These are phyloP conservation scores for Syncephalis fuscata DNA, from an alignment of 371 early-diverging fungal species.

Conservation along the genomic window DNA sequence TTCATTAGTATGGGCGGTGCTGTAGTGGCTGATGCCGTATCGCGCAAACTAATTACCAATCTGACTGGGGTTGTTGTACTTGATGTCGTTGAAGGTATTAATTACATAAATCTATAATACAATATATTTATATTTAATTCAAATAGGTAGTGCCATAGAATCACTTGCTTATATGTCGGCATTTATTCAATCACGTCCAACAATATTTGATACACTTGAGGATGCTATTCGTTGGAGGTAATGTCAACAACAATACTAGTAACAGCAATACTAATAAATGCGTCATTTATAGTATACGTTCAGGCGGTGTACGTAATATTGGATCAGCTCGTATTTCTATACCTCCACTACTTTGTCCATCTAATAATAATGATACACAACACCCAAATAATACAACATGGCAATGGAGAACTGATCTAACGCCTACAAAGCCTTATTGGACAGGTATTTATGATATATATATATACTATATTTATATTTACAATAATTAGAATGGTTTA, in stretches of 20 bases:
- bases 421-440: conserved; percentile 60
- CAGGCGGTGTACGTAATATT: conserved; percentile 38
- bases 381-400: conserved; percentile 5
- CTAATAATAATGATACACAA: conserved; percentile 1
- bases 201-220: conserved; percentile 27
- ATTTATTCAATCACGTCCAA: conserved; percentile 41
- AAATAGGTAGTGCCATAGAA: conserved; percentile 49
- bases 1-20: conserved; percentile 73
- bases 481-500: conserved; percentile 48
- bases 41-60: conserved; percentile 14
- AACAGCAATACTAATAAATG: not conserved
- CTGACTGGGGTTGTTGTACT: not conserved
- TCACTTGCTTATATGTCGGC: conserved; percentile 45
- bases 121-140: too few relatives aligned
- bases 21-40: conserved; percentile 55
- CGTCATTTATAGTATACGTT: conserved; percentile 21
- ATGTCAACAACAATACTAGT: not conserved
- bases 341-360: conserved; percentile 33
- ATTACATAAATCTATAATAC: too few relatives aligned
- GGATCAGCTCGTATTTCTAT: conserved; percentile 64
- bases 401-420: conserved; percentile 59
- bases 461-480: too few relatives aligned
- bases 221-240: conserved; percentile 55
- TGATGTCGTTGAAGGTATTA: not conserved
- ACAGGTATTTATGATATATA: conserved; percentile 10